Evolutionary conservation across 495 filamentous ascomycete genomes (phyloP).

Genomic region (Rhizodiscina lignyota): DNA sequence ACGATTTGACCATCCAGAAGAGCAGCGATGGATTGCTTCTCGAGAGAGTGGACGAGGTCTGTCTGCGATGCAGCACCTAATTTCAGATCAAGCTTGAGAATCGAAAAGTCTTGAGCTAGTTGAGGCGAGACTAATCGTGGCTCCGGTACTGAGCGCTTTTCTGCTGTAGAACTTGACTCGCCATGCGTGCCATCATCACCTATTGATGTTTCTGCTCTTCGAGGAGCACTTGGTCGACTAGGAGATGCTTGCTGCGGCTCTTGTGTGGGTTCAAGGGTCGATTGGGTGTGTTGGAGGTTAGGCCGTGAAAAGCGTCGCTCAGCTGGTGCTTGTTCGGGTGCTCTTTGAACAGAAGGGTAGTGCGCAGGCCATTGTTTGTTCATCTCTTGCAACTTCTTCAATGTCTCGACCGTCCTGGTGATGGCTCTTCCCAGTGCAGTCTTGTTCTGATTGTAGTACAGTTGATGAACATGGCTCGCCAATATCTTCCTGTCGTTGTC

Average conservation of each 20-base stretch:
- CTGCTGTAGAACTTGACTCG: constrained; percentile 57
- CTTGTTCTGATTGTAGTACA: constrained; percentile 73
- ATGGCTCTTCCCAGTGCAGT: constrained; percentile 73
- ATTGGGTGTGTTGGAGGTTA: constrained; percentile 22
- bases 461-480: constrained; percentile 57
- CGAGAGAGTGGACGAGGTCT: constrained; percentile 90
- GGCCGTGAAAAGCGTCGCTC: constrained; percentile 17
- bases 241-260: constrained; percentile 20
- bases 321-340: constrained; percentile 19
- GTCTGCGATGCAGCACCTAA: constrained; percentile 70
- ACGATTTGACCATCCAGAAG: constrained; percentile 86
- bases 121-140: constrained; percentile 76
- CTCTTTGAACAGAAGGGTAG: constrained; percentile 71
- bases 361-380: constrained; percentile 87
- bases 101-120: constrained; percentile 88
- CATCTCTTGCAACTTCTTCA: constrained; percentile 68
- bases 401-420: constrained; percentile 61
- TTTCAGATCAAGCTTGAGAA: constrained; percentile 87
- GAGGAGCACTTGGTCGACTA: constrained; percentile 33
- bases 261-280: constrained; percentile 16
- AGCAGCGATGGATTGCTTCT: constrained; percentile 77
- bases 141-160: constrained; percentile 37
- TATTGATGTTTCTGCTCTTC: constrained; percentile 55
- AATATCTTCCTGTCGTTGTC: constrained; percentile 43
- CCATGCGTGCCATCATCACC: constrained; percentile 36